Conservation (phyloP, 2,329 filamentous ascomycete species). For the Talaromyces sp. region DNA sequence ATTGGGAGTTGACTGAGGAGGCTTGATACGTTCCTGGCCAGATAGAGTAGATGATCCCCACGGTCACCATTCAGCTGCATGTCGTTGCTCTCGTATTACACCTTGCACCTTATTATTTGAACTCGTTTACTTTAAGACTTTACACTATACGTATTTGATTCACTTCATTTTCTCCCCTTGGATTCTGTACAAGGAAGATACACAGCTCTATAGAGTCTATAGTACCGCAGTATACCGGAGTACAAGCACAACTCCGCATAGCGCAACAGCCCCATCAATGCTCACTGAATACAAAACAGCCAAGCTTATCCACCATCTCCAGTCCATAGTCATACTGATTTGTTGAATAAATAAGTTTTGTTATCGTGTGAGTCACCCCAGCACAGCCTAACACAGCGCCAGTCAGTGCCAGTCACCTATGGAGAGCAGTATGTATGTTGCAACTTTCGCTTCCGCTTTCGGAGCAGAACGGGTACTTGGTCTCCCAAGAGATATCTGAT, state of each 20-base stretch:
- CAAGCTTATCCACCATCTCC: not conserved
- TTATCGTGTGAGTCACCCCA: constrained; percentile 6
- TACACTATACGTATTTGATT: not conserved
- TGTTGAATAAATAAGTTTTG: not conserved
- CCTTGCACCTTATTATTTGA: not conserved
- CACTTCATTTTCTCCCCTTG: not conserved
- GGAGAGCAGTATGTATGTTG: not conserved
- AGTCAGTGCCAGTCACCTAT: not conserved
- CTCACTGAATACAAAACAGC: not conserved
- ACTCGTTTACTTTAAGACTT: not conserved
- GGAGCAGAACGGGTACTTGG: constrained; percentile 8
- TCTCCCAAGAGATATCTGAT: not conserved
- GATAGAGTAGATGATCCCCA: not conserved
- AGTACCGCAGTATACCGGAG: not conserved
- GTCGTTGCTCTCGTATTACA: not conserved
- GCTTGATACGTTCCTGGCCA: not conserved
- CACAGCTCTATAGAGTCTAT: not conserved
- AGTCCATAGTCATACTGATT: not conserved
- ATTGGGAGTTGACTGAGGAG: not conserved
- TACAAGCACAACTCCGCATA: constrained; percentile 4
- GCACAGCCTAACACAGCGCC: not conserved
- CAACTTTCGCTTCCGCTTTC: constrained; percentile 15
- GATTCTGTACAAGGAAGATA: not conserved
- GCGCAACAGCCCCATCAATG: not conserved
- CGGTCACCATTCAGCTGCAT: not conserved